A percentile compares a stretch with the other conserved stretches of the same genome.
Evolutionary conservation across 2,329 filamentous ascomycete genomes (phyloP).

Genomic region (Colletotrichum orbiculare): DNA sequence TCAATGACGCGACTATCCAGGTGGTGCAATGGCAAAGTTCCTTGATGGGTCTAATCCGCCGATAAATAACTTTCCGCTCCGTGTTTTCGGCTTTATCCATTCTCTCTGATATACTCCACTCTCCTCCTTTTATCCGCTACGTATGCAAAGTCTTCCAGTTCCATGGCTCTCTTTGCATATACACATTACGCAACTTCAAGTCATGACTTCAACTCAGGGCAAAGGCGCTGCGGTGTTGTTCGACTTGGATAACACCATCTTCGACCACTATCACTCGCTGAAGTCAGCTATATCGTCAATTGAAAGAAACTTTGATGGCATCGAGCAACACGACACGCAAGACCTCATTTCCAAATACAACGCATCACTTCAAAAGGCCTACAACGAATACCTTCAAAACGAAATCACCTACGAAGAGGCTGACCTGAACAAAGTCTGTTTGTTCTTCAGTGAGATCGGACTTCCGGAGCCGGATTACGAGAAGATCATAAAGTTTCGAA

Average conservation of each 20-base stretch:
- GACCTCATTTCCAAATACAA: conserved; percentile 14
- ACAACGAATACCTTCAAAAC: conserved; percentile 3
- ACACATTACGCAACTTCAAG: too few relatives aligned
- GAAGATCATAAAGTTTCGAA: conserved; percentile 7
- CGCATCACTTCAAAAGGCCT: conserved; percentile 6
- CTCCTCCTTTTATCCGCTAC: too few relatives aligned
- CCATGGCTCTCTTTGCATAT: too few relatives aligned
- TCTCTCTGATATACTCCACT: too few relatives aligned
- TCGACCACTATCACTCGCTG: conserved; percentile 12
- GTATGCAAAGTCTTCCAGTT: too few relatives aligned
- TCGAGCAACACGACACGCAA: not conserved
- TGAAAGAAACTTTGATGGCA: not conserved
- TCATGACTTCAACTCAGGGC: too few relatives aligned
- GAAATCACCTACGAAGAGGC: conserved; percentile 13
- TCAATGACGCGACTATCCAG: too few relatives aligned
- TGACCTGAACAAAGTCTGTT: not conserved
- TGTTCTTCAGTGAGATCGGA: not conserved
- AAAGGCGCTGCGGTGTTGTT: not conserved
- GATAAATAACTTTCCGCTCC: too few relatives aligned
- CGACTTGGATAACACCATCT: conserved; percentile 22
- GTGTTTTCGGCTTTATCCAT: too few relatives aligned
- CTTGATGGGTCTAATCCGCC: too few relatives aligned
- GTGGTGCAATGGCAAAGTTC: too few relatives aligned
- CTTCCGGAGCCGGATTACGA: conserved; percentile 1
- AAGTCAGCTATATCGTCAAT: conserved; percentile 12